Evolutionary conservation across 2,329 filamentous ascomycete species (phyloP), one percentile per base, ranked within the genome.

Genomic region (Alternaria ethzedia): DNA sequence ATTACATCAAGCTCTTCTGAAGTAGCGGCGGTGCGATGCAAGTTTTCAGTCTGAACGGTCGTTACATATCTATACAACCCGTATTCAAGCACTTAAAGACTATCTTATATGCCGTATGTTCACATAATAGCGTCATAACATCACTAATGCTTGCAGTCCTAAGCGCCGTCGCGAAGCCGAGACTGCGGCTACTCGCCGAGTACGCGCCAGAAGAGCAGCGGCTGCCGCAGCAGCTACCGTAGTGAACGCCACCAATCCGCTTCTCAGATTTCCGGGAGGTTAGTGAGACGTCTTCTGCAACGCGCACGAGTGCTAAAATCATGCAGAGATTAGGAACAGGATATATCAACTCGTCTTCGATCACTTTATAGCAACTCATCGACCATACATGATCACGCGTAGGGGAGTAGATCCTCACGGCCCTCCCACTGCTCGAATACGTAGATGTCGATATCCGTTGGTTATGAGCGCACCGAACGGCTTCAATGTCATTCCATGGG

Each of bases 371-470:
- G 15, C 0, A 0, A n/a, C 32, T 36, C 32, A 36, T 36, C 32
- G 32, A 36, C 32, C 32, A 36, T 36, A 36, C 2, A 36, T 36
- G 32, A 9, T 36, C 32, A 36, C 32, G 15, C 32, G 32, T 5
- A 36, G 32, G 32, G 32, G 32, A 36, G 32, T 36, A 36, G 32
- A 36, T 36, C 32, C 32, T 1, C 7, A 36, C 0, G 32, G 32
- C 0, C 32, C 32, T 3, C 32, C 32, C 0, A 36, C 32, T n/a
- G 32, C 32, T 9, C 32, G 0, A 36, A 36, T 36, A 36, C 32
- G 32, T 0, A 36, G 3, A 1, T 1, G 32, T 1, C 32, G 0
- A 36, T n/a, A 0, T 36, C 32, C 32, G 4, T 2, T 36, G 32
- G 32, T 36, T 10, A 36, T 36, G 32, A 36, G 32, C 32, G 32